These are phyloP conservation scores for Candida montana DNA, from an alignment of 805 yeast species.

Conservation along the genomic window DNA sequence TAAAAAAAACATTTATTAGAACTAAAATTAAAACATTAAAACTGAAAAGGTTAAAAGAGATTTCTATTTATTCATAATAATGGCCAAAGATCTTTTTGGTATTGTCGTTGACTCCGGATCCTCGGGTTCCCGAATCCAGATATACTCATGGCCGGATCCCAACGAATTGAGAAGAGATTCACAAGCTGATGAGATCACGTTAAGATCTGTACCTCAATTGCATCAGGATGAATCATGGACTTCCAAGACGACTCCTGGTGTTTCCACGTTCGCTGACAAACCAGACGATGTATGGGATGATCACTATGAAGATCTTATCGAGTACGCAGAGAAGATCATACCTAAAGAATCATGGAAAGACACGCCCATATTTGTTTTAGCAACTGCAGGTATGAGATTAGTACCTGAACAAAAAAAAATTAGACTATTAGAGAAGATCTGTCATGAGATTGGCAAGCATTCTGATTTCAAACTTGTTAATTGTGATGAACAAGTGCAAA, in stretches of 20 bases:
- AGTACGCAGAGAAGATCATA: constrained; percentile 63
- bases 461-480: constrained; percentile 48
- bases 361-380: constrained; percentile 87
- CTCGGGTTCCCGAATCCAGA: constrained; percentile 84
- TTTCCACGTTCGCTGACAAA: constrained; percentile 58
- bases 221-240: constrained; percentile 65
- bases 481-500: constrained; percentile 70
- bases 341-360: constrained; percentile 54
- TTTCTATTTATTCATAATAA: background rate
- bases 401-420: constrained; percentile 49
- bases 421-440: constrained; percentile 53
- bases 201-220: constrained; percentile 64
- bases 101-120: constrained; percentile 94
- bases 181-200: constrained; percentile 26
- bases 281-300: constrained; percentile 58
- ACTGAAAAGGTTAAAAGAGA: no score
- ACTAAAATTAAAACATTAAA: no score
- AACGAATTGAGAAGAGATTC: constrained; percentile 27
- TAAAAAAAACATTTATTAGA: no score
- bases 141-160: constrained; percentile 73
- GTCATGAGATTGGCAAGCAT: constrained; percentile 47
- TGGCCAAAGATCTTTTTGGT: constrained; percentile 49
- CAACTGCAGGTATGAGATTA: constrained; percentile 96
- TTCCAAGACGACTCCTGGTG: constrained; percentile 73
- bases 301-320: constrained; percentile 62